phyloP scores from a whole-genome alignment of 208 protist species.

The Trypanosoma melophagium region DNA sequence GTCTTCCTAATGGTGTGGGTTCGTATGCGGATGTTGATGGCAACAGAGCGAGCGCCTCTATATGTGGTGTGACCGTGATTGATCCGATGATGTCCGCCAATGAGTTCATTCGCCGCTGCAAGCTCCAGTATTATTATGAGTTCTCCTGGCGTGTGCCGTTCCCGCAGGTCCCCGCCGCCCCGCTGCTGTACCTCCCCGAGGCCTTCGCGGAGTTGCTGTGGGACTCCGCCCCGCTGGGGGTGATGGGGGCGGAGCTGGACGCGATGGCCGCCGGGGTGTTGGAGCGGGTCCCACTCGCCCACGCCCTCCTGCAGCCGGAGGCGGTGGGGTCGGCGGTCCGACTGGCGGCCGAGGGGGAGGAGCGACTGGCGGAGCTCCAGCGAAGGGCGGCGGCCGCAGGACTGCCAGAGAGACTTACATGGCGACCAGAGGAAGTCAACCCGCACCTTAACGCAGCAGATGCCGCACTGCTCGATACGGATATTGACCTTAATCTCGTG shows the following conservation, averaged over 20 bases:
- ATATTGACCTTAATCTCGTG: conserved; percentile 62
- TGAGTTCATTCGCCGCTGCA: conserved; percentile 56
- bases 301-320: conserved; percentile 56
- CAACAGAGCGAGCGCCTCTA: conserved; percentile 6
- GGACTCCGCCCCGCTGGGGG: conserved; percentile 37
- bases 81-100: conserved; percentile 24
- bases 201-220: conserved; percentile 47
- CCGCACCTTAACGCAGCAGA: conserved; percentile 47
- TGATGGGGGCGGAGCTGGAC: conserved; percentile 84
- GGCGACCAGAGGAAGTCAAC: conserved; percentile 37
- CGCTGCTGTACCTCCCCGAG: conserved; percentile 67
- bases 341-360: conserved; percentile 27
- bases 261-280: conserved; percentile 70
- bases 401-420: conserved; percentile 29
- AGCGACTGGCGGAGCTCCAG: conserved; percentile 35
- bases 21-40: conserved; percentile 21
- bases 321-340: conserved; percentile 38
- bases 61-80: conserved; percentile 20
- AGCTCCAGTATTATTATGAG: conserved; percentile 66
- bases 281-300: conserved; percentile 62
- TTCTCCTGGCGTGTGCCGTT: conserved; percentile 63
- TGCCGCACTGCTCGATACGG: conserved; percentile 63
- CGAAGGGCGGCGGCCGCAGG: conserved; percentile 25
- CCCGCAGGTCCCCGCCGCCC: conserved; percentile 47
- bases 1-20: conserved; percentile 6